These are phyloP conservation scores for Melanopsichium pennsylvanicum DNA, from an alignment of 1,284 basidiomycete genomes.

Conservation along the genomic window DNA sequence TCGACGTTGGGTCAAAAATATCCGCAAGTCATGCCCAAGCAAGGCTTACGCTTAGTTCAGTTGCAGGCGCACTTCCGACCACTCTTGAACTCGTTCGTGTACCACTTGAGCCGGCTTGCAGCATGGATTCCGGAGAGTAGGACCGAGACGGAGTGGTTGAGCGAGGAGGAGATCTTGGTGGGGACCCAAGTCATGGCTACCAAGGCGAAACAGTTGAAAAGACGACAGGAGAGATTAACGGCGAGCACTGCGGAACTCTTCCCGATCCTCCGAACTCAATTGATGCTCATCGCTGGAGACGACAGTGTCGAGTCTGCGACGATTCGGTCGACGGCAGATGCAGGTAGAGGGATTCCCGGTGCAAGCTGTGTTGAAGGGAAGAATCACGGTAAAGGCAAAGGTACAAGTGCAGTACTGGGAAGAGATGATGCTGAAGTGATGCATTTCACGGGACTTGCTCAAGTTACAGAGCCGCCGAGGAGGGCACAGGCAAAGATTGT, in stretches of 20 bases:
- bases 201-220: constrained; percentile 22
- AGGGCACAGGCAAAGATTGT: constrained; percentile 1
- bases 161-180: constrained; percentile 36
- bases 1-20: constrained; percentile 7
- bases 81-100: constrained; percentile 22
- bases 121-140: constrained; percentile 39
- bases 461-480: neutral
- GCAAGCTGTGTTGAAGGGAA: too few species aligned
- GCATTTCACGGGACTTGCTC: constrained; percentile 16
- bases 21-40: constrained; percentile 16
- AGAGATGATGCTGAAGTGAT: neutral
- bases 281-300: constrained; percentile 19
- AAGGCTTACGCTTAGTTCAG: constrained; percentile 5
- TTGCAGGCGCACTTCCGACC: constrained; percentile 19
- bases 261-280: constrained; percentile 18
- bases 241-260: constrained; percentile 28
- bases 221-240: constrained; percentile 25
- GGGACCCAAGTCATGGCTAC: constrained; percentile 33
- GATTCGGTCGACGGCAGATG: neutral
- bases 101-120: constrained; percentile 25
- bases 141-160: constrained; percentile 26
- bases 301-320: constrained; percentile 11
- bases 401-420: neutral
- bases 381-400: neutral
- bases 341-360: neutral